A percentile compares a stretch with the other conserved stretches of the same genome.
phyloP scores from a whole-genome alignment of 345 rosid species.

The Euclidium syriacum region DNA sequence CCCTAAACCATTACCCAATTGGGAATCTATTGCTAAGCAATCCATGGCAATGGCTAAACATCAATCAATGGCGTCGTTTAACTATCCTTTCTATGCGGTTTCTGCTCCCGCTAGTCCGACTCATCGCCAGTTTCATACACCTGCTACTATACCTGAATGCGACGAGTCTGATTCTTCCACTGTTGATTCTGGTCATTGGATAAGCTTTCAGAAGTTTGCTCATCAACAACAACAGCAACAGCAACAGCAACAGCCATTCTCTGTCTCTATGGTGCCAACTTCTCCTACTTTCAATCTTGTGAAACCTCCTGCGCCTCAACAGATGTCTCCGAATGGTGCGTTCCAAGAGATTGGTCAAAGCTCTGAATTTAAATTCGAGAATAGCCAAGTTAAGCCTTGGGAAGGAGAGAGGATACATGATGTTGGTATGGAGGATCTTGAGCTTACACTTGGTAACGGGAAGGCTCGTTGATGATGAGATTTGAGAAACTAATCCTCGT shows the following conservation, averaged over 20 bases:
- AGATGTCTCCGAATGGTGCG: conserved; percentile 30
- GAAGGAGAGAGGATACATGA: conserved; percentile 99
- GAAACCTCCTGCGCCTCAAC: conserved; percentile 44
- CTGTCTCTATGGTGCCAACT: conserved; percentile 52
- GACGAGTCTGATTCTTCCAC: conserved; percentile 96
- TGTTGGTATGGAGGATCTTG: conserved; percentile 88
- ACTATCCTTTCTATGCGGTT: conserved; percentile 69
- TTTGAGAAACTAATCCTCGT: not conserved
- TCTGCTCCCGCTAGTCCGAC: conserved; percentile 99
- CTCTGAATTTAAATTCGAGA: conserved; percentile 74
- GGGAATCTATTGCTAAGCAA: conserved; percentile 79
- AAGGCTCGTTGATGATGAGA: conserved; percentile 44
- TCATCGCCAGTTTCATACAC: conserved; percentile 74
- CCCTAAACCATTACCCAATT: conserved; percentile 66
- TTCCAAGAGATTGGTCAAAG: conserved; percentile 58
- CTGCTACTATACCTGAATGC: conserved; percentile 83
- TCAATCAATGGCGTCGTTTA: conserved; percentile 59
- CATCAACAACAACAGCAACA: conserved; percentile 41
- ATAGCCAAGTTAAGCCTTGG: conserved; percentile 87
- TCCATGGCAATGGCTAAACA: conserved; percentile 63
- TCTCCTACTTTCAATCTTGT: conserved; percentile 93
- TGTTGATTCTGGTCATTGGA: conserved; percentile 94
- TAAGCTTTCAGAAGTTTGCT: conserved; percentile 74
- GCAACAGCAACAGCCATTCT: conserved; percentile 35
- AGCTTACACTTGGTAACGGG: conserved; percentile 84